Conservation (phyloP, 768 basidiomycete genomes). For the Tephrocybe sp. region DNA sequence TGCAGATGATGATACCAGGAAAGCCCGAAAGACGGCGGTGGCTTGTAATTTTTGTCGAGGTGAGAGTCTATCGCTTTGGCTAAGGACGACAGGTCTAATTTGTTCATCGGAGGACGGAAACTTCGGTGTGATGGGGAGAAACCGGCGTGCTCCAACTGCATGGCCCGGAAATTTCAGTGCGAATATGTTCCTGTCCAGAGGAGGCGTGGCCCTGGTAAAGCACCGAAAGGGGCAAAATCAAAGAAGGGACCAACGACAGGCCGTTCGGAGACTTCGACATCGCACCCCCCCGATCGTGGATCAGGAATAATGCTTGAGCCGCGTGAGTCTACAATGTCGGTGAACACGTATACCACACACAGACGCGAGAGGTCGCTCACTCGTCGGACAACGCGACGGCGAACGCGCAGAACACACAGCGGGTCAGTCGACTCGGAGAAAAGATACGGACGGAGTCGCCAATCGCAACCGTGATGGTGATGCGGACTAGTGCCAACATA, state of each 20-base stretch:
- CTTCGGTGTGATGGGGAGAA: constrained; percentile 69
- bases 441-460: constrained; percentile 21
- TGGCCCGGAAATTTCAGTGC: constrained; percentile 50
- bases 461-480: constrained; percentile 12
- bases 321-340: constrained; percentile 26
- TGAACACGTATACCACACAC: constrained; percentile 30
- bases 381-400: constrained; percentile 16
- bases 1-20: constrained; percentile 25
- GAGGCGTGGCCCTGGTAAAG: constrained; percentile 77
- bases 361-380: constrained; percentile 22
- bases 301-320: constrained; percentile 15
- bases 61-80: constrained; percentile 24
- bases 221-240: constrained; percentile 56
- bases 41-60: constrained; percentile 83
- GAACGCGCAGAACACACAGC: constrained; percentile 22
- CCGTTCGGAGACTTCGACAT: constrained; percentile 18
- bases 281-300: constrained; percentile 12
- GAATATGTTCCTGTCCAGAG: constrained; percentile 49
- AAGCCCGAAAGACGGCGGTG: constrained; percentile 52
- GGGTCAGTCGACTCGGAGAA: constrained; percentile 34
- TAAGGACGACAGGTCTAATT: too few species aligned
- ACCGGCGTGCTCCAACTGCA: constrained; percentile 67
- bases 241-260: constrained; percentile 33
- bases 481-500: constrained; percentile 17
- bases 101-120: constrained; percentile 82